Conservation (phyloP, 2,329 filamentous ascomycete genomes). For the Penicillium freii region DNA sequence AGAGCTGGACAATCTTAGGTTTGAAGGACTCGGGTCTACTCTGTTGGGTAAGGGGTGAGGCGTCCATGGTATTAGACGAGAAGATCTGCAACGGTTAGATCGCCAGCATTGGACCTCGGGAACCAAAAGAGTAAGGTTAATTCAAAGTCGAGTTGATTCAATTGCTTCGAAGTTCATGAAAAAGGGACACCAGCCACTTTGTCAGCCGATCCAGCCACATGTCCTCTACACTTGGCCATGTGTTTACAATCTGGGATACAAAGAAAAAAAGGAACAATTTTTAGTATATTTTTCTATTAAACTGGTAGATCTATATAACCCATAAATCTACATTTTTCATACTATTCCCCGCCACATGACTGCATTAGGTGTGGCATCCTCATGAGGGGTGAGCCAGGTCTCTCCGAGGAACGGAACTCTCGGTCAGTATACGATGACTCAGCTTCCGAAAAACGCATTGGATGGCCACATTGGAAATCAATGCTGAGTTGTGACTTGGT, state of each 20-base stretch:
- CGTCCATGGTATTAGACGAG: slow-evolving; percentile 62
- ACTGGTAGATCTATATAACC: neutral
- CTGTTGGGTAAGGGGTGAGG: slow-evolving; percentile 91
- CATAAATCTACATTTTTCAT: neutral
- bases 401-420: slow-evolving; percentile 10
- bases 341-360: slow-evolving; percentile 1
- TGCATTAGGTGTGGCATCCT: slow-evolving; percentile 3
- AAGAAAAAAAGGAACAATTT: neutral
- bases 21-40: slow-evolving; percentile 85
- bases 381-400: neutral
- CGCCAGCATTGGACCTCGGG: slow-evolving; percentile 16
- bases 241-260: neutral
- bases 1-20: slow-evolving; percentile 89
- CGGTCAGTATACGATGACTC: slow-evolving; percentile 12
- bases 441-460: slow-evolving; percentile 19
- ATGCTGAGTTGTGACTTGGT: neutral
- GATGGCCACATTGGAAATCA: neutral
- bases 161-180: slow-evolving; percentile 10
- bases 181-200: slow-evolving; percentile 28
- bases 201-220: slow-evolving; percentile 31
- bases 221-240: slow-evolving; percentile 19
- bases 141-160: slow-evolving; percentile 11
- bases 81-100: slow-evolving; percentile 21
- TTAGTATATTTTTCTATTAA: neutral
- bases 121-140: slow-evolving; percentile 3